Conservation (phyloP, 139 green algal genomes). For the Tetraselmis chui region DNA sequence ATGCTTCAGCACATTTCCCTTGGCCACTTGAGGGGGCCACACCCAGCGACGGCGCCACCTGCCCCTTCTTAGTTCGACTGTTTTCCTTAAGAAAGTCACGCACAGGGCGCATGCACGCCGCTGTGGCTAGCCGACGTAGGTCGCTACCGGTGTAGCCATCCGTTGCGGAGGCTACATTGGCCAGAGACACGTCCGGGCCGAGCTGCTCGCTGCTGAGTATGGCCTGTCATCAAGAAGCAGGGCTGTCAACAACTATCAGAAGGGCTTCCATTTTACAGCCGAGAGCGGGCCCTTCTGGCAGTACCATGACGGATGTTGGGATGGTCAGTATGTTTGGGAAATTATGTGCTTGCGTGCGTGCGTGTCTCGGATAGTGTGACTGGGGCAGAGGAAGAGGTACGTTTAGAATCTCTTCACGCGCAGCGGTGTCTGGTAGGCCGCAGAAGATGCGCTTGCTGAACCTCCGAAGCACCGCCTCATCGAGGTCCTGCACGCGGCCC, state of each 20-base stretch:
- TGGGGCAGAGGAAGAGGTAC: no score
- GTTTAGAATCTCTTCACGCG: not conserved
- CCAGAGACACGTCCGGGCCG: slow-evolving; percentile 21
- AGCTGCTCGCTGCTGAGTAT: slow-evolving; percentile 32
- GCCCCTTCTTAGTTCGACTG: not conserved
- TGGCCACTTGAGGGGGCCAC: no score
- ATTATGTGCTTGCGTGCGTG: no score
- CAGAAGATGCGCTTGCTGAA: not conserved
- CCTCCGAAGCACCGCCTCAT: slow-evolving; percentile 7
- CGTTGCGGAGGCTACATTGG: slow-evolving; percentile 21
- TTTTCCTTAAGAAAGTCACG: slow-evolving; percentile 21
- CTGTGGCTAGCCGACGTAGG: slow-evolving; percentile 31
- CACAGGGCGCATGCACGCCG: slow-evolving; percentile 37
- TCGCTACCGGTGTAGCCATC: slow-evolving; percentile 37
- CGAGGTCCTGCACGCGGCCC: slow-evolving; percentile 3
- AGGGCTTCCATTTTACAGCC: no score
- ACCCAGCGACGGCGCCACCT: no score
- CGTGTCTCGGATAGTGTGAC: no score
- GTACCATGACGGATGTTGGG: no score
- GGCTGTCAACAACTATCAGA: no score
- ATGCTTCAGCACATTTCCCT: no score
- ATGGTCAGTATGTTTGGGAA: no score
- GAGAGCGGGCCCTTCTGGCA: no score
- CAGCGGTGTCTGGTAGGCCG: slow-evolving; percentile 3
- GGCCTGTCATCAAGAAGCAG: slow-evolving; percentile 3